phyloP scores from a whole-genome alignment of 73 alveolate species.

The Blepharisma stoltei region DNA sequence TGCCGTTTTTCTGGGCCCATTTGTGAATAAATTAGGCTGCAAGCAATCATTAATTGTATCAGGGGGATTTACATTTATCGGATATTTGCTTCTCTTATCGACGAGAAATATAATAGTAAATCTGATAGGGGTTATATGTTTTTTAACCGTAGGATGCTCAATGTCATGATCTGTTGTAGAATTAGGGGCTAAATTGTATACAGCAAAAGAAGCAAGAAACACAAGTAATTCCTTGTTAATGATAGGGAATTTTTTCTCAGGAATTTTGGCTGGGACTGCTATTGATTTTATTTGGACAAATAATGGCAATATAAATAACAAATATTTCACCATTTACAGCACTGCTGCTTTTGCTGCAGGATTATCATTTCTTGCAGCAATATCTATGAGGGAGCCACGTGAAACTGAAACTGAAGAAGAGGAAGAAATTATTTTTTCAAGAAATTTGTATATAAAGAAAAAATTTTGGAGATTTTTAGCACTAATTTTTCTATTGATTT shows the following conservation, averaged over 20 bases:
- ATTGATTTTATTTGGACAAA: constrained; percentile 17
- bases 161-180: not conserved
- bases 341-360: no score
- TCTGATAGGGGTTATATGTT: not conserved
- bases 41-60: no score
- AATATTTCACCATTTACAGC: no score
- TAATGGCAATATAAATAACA: no score
- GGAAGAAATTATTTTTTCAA: no score
- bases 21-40: not conserved
- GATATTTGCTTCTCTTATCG: no score
- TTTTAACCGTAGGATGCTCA: not conserved
- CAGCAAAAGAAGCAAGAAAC: not conserved
- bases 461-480: constrained; percentile 15
- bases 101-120: not conserved
- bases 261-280: not conserved
- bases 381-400: no score
- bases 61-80: no score
- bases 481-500: constrained; percentile 2
- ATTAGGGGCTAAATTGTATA: not conserved
- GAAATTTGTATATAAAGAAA: not conserved
- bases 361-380: no score
- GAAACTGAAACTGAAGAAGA: no score
- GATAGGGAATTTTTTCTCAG: constrained; percentile 6
- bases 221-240: not conserved
- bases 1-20: not conserved